Base-by-base conservation (phyloP, 164 flowering plant species). In the Amborella trichopoda region DNA sequence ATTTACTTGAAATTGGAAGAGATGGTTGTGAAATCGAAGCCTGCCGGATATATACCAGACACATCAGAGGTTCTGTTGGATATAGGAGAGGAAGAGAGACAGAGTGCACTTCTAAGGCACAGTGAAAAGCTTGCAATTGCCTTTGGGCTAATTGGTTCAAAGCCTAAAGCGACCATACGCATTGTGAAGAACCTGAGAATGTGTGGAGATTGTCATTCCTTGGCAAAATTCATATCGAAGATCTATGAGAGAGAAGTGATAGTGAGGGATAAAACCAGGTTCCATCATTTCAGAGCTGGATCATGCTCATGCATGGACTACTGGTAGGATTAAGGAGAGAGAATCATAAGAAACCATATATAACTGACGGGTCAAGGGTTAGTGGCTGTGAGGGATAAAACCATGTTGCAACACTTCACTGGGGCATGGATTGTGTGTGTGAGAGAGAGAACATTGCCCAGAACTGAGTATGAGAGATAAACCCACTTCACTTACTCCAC, bases 41-140 rank as follows among this genome's bases (percentile, higher is more conserved):
- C 41, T 9, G 41, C 41, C 16, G 41, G 41, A 38, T 38, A 38
- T 16, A n/a, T 38, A 16, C 20, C 16, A 9, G 41, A 16, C 20
- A 38, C 41, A 2, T 38, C 41, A 38, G 16, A 38, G 16, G 41
- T 38, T 11, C 40, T 38, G 11, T 38, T 38, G 8, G 41, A 38
- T 13, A n/a, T 38, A 38, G 41, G 20, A 16, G 41, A 11, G 9
- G 41, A 38, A 22, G 41, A 38, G 6, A 38, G 17, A 38, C 19
- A 37, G 40, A 37, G 40, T 14, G 9, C 40, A 37, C 40, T 37
- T 11, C 6, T n/a, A 16, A 38, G 41, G 41, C 41, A 38, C 16
- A 38, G 41, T 38, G 41, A 38, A n/a, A 38, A 38, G 17, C 41
- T 38, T 38, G 41, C 41, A 38, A 38, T 38, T 10, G 41, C 41